Conservation (phyloP, 805 yeast genomes). For the Suhomyces xylopsoci region DNA sequence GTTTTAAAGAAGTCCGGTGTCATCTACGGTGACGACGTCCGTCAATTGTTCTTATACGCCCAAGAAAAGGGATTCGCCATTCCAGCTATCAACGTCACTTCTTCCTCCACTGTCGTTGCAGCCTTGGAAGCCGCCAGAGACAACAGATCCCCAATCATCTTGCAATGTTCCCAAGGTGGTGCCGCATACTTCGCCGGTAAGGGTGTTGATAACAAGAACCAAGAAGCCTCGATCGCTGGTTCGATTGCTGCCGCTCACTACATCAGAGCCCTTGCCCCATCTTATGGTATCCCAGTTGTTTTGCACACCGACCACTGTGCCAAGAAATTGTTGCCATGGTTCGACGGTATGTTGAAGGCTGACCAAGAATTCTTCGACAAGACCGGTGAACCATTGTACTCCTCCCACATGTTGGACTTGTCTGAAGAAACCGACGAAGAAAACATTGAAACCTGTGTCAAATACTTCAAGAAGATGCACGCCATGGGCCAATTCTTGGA, state of each 20-base stretch:
- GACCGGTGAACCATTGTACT: conserved; percentile 94
- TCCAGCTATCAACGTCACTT: conserved; percentile 97
- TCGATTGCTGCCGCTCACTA: conserved; percentile 97
- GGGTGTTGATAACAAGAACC: conserved; percentile 93
- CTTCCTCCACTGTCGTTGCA: conserved; percentile 84
- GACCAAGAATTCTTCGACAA: conserved; percentile 87
- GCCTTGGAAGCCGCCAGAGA: conserved; percentile 51
- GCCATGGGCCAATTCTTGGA: conserved; percentile 96
- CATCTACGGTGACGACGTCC: conserved; percentile 97
- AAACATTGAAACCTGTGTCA: conserved; percentile 90
- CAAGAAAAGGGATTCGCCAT: conserved; percentile 92
- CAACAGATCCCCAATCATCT: conserved; percentile 80
- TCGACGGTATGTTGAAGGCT: conserved; percentile 95
- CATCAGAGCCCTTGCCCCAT: conserved; percentile 94
- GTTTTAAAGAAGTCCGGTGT: conserved; percentile 92
- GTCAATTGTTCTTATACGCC: conserved; percentile 82
- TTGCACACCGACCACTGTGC: conserved; percentile 99
- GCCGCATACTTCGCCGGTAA: conserved; percentile 99
- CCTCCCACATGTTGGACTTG: conserved; percentile 98
- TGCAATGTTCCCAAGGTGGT: conserved; percentile 98
- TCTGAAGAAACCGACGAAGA: conserved; percentile 96
- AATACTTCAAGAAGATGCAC: conserved; percentile 92
- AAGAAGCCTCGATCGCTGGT: conserved; percentile 92
- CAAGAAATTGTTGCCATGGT: conserved; percentile 95
- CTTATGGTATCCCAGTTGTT: conserved; percentile 94